Conservation (phyloP, 805 yeast species). For the Ogataea glucozyma region DNA sequence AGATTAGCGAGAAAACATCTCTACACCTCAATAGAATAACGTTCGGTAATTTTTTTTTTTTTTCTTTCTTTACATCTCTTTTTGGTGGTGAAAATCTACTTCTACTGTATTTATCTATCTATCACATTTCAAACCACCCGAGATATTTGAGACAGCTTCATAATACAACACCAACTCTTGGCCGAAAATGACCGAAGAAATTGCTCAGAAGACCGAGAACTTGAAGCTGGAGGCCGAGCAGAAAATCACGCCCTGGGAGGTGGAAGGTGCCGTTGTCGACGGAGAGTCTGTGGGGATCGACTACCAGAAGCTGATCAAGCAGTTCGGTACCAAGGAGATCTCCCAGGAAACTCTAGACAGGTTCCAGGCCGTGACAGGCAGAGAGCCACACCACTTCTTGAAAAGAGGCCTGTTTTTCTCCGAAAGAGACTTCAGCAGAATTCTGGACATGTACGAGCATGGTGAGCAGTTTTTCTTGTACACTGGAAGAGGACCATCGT, state of each 20-base stretch:
- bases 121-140: too few relatives aligned
- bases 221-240: constrained; percentile 43
- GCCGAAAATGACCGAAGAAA: constrained; percentile 22
- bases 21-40: neutral
- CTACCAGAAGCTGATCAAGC: constrained; percentile 81
- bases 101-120: too few relatives aligned
- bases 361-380: constrained; percentile 83
- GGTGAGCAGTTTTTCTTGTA: constrained; percentile 94
- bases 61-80: neutral
- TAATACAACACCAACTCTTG: neutral
- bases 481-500: constrained; percentile 97
- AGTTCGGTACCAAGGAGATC: constrained; percentile 83
- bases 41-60: neutral
- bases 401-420: constrained; percentile 91
- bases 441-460: constrained; percentile 86
- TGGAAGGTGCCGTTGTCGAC: constrained; percentile 95
- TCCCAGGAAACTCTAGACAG: constrained; percentile 69
- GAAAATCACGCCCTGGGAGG: constrained; percentile 95
- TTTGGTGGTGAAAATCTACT: too few relatives aligned
- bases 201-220: constrained; percentile 25
- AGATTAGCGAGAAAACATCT: constrained; percentile 4
- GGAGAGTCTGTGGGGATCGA: constrained; percentile 91
- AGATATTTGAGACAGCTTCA: too few relatives aligned
- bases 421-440: constrained; percentile 78
- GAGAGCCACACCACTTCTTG: constrained; percentile 84